Evolutionary conservation across 169 alveolate genomes (phyloP), one percentile per base, ranked within the genome.

Genomic region (Eimeria nieschulzi): DNA sequence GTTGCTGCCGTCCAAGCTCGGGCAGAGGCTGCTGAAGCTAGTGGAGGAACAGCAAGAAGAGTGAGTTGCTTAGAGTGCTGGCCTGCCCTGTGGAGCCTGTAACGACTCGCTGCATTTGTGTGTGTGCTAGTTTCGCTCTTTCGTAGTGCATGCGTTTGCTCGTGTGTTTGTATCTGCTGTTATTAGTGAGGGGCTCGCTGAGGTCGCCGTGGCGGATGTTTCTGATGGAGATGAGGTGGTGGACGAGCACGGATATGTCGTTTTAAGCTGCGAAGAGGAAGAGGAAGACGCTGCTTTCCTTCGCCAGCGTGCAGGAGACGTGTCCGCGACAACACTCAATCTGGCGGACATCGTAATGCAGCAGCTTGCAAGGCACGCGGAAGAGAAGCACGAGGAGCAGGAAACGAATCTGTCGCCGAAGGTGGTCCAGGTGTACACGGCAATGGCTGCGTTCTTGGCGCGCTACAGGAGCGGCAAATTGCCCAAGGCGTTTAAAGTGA

Each of bases 401-500:
- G 71, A 51, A 55, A 33, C 68, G 33, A 39, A 46, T 25, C 19
- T 92, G 26, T 83, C 94, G 59, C 94, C 92, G n/a, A 86, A 87
- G 59, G 93, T 86, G 7, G 90, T 83, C 8, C 92, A 92, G 76
- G 95, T 87, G 53, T 93, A 93, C 82, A 72, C 92, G 21, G 93
- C 92, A 12, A 76, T 93, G 90, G 99, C 98, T 2, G 95, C 96
- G 78, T 93, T 79, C 23, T 87, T 93, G 21, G 64, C 86, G 53
- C 83, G 84, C 56, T 98, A 97, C 83, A 95, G 97, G 80, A 94
- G 98, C 53, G 99, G 99, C 7, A 97, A 96, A 86, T 79, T 97
- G 53, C 99, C 99, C 61, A 97, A 97, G 93, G 98, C 98, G 9
- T 97, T 98, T 92, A 97, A 96, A 83, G 94, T 97, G 2, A 94